Base-by-base conservation (phyloP, 441 rosid genomes). In the Omphalea diandra region DNA sequence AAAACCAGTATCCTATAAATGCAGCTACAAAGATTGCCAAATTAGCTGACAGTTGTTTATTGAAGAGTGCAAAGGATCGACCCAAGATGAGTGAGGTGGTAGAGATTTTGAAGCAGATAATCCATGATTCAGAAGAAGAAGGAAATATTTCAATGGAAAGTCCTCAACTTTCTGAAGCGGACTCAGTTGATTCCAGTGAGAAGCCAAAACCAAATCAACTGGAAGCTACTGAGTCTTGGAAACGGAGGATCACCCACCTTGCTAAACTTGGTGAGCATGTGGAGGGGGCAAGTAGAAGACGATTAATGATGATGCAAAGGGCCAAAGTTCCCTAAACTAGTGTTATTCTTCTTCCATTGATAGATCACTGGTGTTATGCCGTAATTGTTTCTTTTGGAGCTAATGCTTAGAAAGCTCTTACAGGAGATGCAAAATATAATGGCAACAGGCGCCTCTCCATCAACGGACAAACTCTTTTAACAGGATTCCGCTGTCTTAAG, bases 51-150 rank as follows among this genome's bases (percentile, higher is more conserved):
- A 72, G 27, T 40, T 90, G 98, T 70, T 77, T 90, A 73, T 64
- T 73, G 36, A 86, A 73, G 82, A 83, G 79, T 47, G 81, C 86
- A 11, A 90, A 88, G 73, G 92, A 83, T 31, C 81, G 98, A 32
- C 97, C 98, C 0, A 61, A 71, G 59, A 90, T 89, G 96, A 86
- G 86, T 35, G 41, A 63, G 65, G 92, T 89, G 64, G 92, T 86
- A 32, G 88, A 84, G 68, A 75, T 68, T 10, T 66, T 90, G 80
- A 79, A 65, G 73, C 85, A 83, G 75, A 81, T 88, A 66, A 71
- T 81, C 15, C 81, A 81, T 62, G 82, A 47, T 60, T 52, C 81
- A 1, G 71, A 75, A 10, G 77, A 76, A 4, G 83, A 62, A 56
- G 63, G 43, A 6, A 24, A 32, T 44, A 76, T 69, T 17, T 44